Evolutionary conservation across 192 early-diverging fungal genomes (phyloP), one percentile per base, ranked within the genome.

Genomic region (Backusella macrospora): DNA sequence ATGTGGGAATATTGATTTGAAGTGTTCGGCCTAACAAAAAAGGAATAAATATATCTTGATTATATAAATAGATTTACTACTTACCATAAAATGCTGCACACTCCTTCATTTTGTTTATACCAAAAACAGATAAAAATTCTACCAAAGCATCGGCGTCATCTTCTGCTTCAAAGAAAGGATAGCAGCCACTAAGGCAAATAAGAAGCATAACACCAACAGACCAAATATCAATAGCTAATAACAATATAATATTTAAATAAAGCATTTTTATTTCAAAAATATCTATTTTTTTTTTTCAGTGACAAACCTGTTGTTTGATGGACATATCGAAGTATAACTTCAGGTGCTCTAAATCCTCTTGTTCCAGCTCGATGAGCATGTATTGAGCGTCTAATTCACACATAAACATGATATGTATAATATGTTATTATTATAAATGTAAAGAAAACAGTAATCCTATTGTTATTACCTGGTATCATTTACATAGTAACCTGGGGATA

Each of bases 271-370:
- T n/a, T 6, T 12, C 21, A 6, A 26, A 3, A n/a, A 43, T 14
- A 49, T 15, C 8, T 39, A 72, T 16, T 13, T n/a, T n/a, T n/a
- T n/a, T n/a, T n/a, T n/a, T n/a, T 8, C 26, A 45, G 6, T 9
- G 18, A 18, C 0, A 43, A 82, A 91, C 92, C 91, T 48, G 83
- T 82, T 10, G 95, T 92, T 76, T 98, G 97, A 66, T 89, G 55
- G 4, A 82, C 63, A 10, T 94, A 87, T 72, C 93, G 93, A 26
- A 98, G 82, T 13, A 98, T 76, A 0, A 98, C 94, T 72, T 98
- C 97, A 1, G 97, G 97, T 8, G 97, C 94, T 13, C 97, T 87
- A 73, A 96, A 98, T 7, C 97, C 97, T 48, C 93, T 84, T 3
- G 97, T 98, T 16, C 97, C 97, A 0, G 94, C 94, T 9, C 97